Conservation (phyloP, 805 yeast species). For the Teunomyces pallodes region DNA sequence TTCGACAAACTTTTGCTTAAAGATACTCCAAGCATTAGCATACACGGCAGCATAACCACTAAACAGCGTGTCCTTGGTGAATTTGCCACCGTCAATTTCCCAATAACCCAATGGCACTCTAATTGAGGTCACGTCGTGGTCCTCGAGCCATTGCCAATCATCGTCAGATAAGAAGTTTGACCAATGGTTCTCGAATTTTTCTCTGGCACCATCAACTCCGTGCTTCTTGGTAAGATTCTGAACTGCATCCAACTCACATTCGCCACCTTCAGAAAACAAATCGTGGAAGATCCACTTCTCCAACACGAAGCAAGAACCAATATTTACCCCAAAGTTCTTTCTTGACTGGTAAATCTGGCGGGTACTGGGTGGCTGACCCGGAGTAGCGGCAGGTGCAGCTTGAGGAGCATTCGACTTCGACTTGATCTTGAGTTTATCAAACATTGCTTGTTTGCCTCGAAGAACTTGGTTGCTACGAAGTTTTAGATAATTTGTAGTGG, state of each 20-base stretch:
- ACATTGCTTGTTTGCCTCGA: conserved; percentile 16
- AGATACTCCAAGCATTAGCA: conserved; percentile 66
- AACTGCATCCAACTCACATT: conserved; percentile 74
- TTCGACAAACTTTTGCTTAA: conserved; percentile 50
- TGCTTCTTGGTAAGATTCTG: conserved; percentile 42
- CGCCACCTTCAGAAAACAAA: conserved; percentile 57
- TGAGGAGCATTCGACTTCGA: conserved; percentile 19
- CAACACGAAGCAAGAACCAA: conserved; percentile 76
- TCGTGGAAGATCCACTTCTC: conserved; percentile 77
- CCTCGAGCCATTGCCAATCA: conserved; percentile 78
- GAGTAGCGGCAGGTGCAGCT: conserved; percentile 35
- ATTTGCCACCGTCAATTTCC: conserved; percentile 68
- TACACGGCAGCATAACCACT: conserved; percentile 54
- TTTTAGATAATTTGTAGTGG: too few species aligned
- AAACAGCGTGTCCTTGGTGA: conserved; percentile 61
- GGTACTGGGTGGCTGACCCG: conserved; percentile 32
- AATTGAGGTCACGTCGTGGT: conserved; percentile 70
- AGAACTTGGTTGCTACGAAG: conserved; percentile 2
- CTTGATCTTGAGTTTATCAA: conserved; percentile 33
- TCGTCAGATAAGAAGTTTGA: conserved; percentile 53
- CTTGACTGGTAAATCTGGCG: conserved; percentile 57
- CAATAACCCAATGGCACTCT: conserved; percentile 92
- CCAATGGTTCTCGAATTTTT: conserved; percentile 66
- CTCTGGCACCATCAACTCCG: conserved; percentile 55
- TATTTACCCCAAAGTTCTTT: conserved; percentile 76